Percentiles rank a stretch among this genome's conserved stretches.
These are phyloP conservation scores for Aphanomyces astaci DNA, from an alignment of 352 stramenopile genomes.

Conservation along the genomic window DNA sequence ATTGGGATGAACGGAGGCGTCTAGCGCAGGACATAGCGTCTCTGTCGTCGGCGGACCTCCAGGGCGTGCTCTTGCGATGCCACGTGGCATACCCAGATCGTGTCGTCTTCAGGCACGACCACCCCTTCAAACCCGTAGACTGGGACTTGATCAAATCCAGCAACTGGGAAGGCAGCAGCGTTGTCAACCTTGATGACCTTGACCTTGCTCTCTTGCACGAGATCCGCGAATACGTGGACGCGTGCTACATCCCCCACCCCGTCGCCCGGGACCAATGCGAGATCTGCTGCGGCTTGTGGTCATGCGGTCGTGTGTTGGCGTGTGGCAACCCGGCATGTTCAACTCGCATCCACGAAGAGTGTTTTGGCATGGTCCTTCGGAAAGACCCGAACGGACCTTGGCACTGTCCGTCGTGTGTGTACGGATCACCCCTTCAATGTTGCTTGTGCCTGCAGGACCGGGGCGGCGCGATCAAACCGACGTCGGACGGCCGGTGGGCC, in stretches of 20 bases:
- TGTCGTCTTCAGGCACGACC: slow-evolving; percentile 6
- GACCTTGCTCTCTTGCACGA: slow-evolving; percentile 43
- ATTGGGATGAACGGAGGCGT: slow-evolving; percentile 61
- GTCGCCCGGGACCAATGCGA: slow-evolving; percentile 65
- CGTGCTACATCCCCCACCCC: slow-evolving; percentile 69
- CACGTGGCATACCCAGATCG: slow-evolving; percentile 32
- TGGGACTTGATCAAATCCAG: slow-evolving; percentile 6
- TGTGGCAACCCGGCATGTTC: slow-evolving; percentile 64
- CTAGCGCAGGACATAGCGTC: slow-evolving; percentile 59
- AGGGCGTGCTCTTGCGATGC: slow-evolving; percentile 56
- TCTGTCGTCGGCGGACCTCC: slow-evolving; percentile 53
- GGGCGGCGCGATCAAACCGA: slow-evolving; percentile 69
- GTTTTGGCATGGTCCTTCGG: slow-evolving; percentile 66
- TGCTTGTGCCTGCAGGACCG: slow-evolving; percentile 62
- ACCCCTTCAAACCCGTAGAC: not conserved
- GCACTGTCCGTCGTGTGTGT: slow-evolving; percentile 66
- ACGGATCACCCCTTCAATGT: slow-evolving; percentile 59
- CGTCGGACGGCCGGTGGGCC: slow-evolving; percentile 46
- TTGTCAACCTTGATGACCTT: slow-evolving; percentile 50
- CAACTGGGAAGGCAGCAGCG: slow-evolving; percentile 11
- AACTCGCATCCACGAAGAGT: slow-evolving; percentile 71
- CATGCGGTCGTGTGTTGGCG: slow-evolving; percentile 50
- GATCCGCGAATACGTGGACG: slow-evolving; percentile 65
- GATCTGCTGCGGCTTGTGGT: slow-evolving; percentile 78
- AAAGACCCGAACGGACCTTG: slow-evolving; percentile 47